Evolutionary conservation across 495 filamentous ascomycete genomes (phyloP).

Genomic region (Penicillium malachiteum): DNA sequence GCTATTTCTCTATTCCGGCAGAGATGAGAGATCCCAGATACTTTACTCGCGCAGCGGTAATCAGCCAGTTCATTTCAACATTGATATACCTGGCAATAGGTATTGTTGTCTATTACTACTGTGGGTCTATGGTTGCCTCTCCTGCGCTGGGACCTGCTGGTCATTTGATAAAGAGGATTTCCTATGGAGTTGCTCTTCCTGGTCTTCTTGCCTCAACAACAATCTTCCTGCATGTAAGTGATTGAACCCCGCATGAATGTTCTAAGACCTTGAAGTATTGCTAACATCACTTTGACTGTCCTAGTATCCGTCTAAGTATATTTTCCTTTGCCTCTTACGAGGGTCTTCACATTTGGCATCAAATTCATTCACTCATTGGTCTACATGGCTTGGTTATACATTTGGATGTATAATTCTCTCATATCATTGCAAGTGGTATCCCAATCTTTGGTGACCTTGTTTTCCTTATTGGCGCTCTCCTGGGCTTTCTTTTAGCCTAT

Average conservation of each 20-base stretch:
- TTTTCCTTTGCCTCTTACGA: constrained; percentile 59
- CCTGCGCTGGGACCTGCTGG: constrained; percentile 68
- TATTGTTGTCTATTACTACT: constrained; percentile 64
- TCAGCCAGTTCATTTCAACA: constrained; percentile 17
- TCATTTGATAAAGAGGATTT: constrained; percentile 59
- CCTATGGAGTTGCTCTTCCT: constrained; percentile 69
- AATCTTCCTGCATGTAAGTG: constrained; percentile 37
- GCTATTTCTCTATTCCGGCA: constrained; percentile 68
- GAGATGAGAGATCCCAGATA: constrained; percentile 68
- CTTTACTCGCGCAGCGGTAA: constrained; percentile 53
- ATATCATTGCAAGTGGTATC: constrained; percentile 68
- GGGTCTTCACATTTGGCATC: constrained; percentile 54
- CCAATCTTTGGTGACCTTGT: constrained; percentile 67
- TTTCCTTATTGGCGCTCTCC: constrained; percentile 58
- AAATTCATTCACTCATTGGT: constrained; percentile 56
- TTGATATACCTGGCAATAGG: constrained; percentile 25
- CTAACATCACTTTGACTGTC: constrained; percentile 35
- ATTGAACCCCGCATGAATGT: constrained; percentile 33
- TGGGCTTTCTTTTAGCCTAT: constrained; percentile 46
- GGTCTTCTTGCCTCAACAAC: constrained; percentile 32
- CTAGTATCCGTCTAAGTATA: constrained; percentile 46
- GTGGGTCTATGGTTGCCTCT: constrained; percentile 59
- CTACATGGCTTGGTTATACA: constrained; percentile 58
- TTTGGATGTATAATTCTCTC: constrained; percentile 56
- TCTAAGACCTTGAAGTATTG: constrained; percentile 7